These are phyloP conservation scores for Corymbia calophylla DNA, from an alignment of 441 rosid species.

Conservation along the genomic window DNA sequence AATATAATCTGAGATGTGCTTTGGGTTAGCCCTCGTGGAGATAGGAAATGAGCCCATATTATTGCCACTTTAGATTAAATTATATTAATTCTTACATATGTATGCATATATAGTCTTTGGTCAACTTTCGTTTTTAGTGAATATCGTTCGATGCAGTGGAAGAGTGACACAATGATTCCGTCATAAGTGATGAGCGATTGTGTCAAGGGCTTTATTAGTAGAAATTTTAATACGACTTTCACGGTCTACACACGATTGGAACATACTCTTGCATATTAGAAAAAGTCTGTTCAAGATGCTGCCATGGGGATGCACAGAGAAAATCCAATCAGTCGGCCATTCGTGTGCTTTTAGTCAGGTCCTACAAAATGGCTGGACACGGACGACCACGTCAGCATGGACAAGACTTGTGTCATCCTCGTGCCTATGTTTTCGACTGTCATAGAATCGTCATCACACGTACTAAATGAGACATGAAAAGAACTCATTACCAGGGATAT, in stretches of 20 bases:
- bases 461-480: background rate
- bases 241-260: background rate
- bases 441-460: background rate
- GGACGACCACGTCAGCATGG: background rate
- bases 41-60: background rate
- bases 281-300: background rate
- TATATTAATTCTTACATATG: background rate
- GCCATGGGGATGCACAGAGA: background rate
- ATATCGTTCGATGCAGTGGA: background rate
- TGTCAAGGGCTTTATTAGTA: background rate
- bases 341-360: background rate
- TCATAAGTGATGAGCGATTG: background rate
- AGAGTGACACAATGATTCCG: background rate
- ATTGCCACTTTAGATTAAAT: background rate
- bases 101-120: background rate
- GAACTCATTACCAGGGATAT: background rate
- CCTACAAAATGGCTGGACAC: background rate
- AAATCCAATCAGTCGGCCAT: background rate
- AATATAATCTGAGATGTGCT: too few relatives aligned
- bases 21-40: background rate
- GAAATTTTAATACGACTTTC: background rate
- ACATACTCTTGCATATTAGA: background rate
- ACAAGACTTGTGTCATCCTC: background rate
- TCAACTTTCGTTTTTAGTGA: background rate
- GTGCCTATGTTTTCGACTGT: background rate